Percentiles rank a stretch among this genome's conserved stretches.
phyloP scores from a whole-genome alignment of 257 asterid genomes.

The Paulownia fortunei region DNA sequence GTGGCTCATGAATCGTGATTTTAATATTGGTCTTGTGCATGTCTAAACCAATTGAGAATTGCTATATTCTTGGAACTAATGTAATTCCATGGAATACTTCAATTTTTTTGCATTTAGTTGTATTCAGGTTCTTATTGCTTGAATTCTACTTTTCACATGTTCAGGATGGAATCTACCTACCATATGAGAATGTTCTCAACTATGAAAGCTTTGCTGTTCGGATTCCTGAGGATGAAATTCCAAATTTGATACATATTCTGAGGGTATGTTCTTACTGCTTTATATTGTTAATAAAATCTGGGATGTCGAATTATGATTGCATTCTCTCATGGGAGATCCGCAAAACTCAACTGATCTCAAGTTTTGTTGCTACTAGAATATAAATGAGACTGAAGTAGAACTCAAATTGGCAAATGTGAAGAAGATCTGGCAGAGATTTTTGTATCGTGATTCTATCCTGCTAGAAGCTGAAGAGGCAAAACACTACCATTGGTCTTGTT shows the following conservation, averaged over 20 bases:
- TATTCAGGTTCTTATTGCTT: too few relatives aligned
- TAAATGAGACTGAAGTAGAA: conserved; percentile 84
- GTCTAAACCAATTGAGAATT: too few relatives aligned
- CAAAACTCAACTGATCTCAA: conserved; percentile 22
- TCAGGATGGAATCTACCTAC: conserved; percentile 95
- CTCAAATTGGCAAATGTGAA: conserved; percentile 73
- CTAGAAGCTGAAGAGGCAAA: conserved; percentile 97
- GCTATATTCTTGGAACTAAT: too few relatives aligned
- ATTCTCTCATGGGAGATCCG: background rate
- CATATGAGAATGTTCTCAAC: conserved; percentile 86
- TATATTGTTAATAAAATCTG: background rate
- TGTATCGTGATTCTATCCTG: conserved; percentile 79
- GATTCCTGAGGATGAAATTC: conserved; percentile 85
- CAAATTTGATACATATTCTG: conserved; percentile 71
- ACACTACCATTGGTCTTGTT: conserved; percentile 50
- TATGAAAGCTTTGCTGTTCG: conserved; percentile 91
- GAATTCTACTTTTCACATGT: conserved; percentile 6
- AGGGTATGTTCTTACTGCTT: conserved; percentile 60
- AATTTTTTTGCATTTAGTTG: too few relatives aligned
- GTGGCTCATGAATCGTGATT: conserved; percentile 3
- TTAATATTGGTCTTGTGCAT: too few relatives aligned
- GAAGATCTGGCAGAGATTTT: conserved; percentile 91
- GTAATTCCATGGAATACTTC: too few relatives aligned
- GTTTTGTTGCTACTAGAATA: conserved; percentile 50
- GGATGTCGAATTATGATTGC: background rate